phyloP scores from a whole-genome alignment of 305 asterid genomes.

The Ruellia speciosa region DNA sequence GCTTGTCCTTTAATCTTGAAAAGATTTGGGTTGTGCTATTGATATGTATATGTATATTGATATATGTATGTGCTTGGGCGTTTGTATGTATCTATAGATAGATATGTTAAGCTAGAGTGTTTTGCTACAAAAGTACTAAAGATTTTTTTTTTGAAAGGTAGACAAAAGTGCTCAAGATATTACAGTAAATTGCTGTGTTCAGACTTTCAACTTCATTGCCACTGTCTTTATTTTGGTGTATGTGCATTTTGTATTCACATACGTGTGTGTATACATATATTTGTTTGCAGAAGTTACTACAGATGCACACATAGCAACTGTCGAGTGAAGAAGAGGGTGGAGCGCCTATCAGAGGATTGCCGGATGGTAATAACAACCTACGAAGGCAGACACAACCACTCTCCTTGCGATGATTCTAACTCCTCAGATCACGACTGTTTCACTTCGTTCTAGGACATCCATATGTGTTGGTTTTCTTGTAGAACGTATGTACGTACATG shows the following conservation, averaged over 20 bases:
- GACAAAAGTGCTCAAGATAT: no score
- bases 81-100: no score
- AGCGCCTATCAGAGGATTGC: conserved; percentile 82
- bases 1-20: background rate
- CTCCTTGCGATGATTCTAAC: conserved; percentile 81
- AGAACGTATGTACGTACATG: background rate
- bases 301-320: conserved; percentile 82
- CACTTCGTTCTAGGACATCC: conserved; percentile 38
- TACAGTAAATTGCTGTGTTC: no score
- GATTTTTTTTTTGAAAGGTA: no score
- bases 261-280: background rate
- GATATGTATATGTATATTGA: background rate
- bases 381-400: conserved; percentile 91
- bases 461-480: background rate
- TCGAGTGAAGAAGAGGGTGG: conserved; percentile 88
- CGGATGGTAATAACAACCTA: conserved; percentile 93
- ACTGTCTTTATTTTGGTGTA: no score
- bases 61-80: background rate
- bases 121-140: no score
- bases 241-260: no score
- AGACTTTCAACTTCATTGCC: no score
- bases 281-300: conserved; percentile 67
- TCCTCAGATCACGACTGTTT: conserved; percentile 78
- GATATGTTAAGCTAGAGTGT: no score
- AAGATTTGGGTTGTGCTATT: no score